Evolutionary conservation across 2,329 filamentous ascomycete genomes (phyloP).

Genomic region (Xylariaceae sp.): DNA sequence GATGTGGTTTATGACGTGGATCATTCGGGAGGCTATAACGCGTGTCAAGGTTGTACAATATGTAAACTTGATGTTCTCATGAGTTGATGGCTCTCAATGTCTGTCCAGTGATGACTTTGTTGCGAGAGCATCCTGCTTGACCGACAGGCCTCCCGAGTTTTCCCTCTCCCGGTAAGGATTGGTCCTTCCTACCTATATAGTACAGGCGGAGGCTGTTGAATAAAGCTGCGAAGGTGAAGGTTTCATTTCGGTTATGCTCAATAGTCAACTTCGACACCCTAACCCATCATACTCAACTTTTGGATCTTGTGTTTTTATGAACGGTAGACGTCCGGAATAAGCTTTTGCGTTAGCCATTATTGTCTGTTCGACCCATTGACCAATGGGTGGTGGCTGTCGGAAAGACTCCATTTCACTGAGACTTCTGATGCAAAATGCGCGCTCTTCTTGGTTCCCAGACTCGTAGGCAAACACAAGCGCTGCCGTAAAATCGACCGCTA

Average conservation of each 20-base stretch:
- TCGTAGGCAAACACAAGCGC: constrained; percentile 28
- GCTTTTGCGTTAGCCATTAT: constrained; percentile 30
- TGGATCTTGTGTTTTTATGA: constrained; percentile 26
- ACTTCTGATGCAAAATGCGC: constrained; percentile 20
- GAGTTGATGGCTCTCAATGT: too few species aligned
- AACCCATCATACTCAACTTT: constrained; percentile 25
- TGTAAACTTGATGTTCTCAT: too few species aligned
- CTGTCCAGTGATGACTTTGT: too few species aligned
- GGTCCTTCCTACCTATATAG: too few species aligned
- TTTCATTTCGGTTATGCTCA: not conserved
- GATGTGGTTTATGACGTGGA: too few species aligned
- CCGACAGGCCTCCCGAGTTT: too few species aligned
- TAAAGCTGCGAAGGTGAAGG: too few species aligned
- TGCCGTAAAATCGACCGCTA: constrained; percentile 27
- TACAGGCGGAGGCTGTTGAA: too few species aligned
- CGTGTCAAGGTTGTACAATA: too few species aligned
- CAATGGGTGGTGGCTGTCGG: constrained; percentile 26
- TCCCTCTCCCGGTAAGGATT: too few species aligned
- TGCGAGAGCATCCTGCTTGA: too few species aligned
- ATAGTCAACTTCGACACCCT: constrained; percentile 25
- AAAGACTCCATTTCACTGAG: constrained; percentile 27
- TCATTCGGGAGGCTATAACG: too few species aligned
- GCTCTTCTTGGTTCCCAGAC: constrained; percentile 24
- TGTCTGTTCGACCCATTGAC: constrained; percentile 26
- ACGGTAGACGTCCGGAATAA: constrained; percentile 27